Evolutionary conservation across 1,284 basidiomycete genomes (phyloP).

Genomic region (Volvariella volvacea): DNA sequence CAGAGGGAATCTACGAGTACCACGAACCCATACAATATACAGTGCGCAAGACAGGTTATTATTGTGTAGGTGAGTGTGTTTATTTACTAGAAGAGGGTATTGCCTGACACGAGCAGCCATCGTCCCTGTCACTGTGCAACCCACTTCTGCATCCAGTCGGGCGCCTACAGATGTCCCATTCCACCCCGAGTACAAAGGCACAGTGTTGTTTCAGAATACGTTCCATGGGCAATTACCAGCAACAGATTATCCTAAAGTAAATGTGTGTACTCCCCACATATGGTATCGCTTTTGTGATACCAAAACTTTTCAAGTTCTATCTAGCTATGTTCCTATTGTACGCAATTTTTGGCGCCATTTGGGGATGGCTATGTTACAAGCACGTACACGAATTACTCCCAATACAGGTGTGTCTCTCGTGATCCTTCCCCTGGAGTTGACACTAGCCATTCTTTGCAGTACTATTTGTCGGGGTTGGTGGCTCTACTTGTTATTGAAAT

Average conservation of each 20-base stretch:
- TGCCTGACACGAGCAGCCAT: conserved; percentile 45
- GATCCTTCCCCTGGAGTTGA: conserved; percentile 5
- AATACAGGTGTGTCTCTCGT: conserved; percentile 55
- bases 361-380: conserved; percentile 83
- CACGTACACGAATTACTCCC: conserved; percentile 82
- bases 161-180: conserved; percentile 45
- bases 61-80: conserved; percentile 78
- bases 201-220: conserved; percentile 82
- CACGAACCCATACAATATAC: conserved; percentile 66
- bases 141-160: conserved; percentile 24
- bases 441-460: conserved; percentile 36
- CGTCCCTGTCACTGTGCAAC: conserved; percentile 73
- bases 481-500: conserved; percentile 91
- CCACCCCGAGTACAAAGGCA: conserved; percentile 80
- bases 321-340: conserved; percentile 79
- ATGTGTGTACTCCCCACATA: conserved; percentile 43
- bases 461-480: conserved; percentile 91
- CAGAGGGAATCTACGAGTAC: conserved; percentile 46
- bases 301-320: conserved; percentile 65
- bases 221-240: conserved; percentile 90
- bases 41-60: conserved; percentile 89
- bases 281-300: conserved; percentile 1
- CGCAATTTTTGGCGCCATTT: conserved; percentile 57
- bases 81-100: conserved; percentile 9
- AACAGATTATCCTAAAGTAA: conserved; percentile 97